Evolutionary conservation across 106 monocot species (phyloP).

Genomic region (Posidonia australis): DNA sequence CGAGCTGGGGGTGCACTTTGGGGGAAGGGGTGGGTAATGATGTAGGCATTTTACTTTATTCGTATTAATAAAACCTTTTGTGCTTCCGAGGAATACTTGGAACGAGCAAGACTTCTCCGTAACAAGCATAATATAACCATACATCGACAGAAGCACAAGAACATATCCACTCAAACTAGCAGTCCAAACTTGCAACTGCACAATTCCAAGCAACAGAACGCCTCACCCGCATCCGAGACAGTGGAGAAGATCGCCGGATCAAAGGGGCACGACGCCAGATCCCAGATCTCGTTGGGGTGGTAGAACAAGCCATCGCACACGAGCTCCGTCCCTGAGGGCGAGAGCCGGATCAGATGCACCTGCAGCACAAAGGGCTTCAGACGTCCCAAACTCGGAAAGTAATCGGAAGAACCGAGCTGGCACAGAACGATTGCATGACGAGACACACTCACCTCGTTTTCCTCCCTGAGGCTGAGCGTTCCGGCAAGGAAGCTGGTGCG

Average conservation of each 20-base stretch:
- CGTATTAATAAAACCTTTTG: not conserved
- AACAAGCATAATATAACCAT: not conserved
- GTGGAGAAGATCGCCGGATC: conserved; percentile 80
- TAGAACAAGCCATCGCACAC: conserved; percentile 93
- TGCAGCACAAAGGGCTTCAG: conserved; percentile 1
- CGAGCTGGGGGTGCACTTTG: too few species aligned
- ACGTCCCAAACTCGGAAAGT: not conserved
- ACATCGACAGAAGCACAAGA: not conserved
- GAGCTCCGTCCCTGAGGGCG: conserved; percentile 64
- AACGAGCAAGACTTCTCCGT: too few species aligned
- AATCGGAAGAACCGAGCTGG: not conserved
- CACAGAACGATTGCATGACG: not conserved
- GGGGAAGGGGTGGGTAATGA: too few species aligned
- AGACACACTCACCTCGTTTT: conserved; percentile 64
- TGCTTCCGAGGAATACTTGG: not conserved
- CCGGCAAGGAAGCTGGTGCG: conserved; percentile 86
- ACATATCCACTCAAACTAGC: not conserved
- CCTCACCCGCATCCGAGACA: conserved; percentile 79
- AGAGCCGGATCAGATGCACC: conserved; percentile 91
- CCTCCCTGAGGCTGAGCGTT: conserved; percentile 84
- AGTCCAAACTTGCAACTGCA: not conserved
- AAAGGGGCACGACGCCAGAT: conserved; percentile 87
- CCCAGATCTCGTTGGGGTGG: conserved; percentile 91
- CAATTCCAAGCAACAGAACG: not conserved
- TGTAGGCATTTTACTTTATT: not conserved